Conservation (phyloP, 257 asterid species). For the Solanum pinnatisectum region DNA sequence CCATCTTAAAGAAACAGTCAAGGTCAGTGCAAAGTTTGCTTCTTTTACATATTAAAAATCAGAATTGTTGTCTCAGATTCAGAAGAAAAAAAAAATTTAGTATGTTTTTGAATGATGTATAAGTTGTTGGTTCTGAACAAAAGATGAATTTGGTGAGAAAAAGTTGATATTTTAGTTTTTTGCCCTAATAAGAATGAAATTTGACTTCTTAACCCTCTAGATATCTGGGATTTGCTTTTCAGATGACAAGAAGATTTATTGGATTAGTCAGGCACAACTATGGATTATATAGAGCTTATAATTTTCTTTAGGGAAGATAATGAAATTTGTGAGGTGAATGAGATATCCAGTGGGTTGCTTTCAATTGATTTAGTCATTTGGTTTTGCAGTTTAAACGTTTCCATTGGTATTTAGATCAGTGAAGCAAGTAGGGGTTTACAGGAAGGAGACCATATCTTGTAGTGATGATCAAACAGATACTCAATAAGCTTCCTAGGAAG, state of each 20-base stretch:
- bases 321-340: slow-evolving; percentile 4
- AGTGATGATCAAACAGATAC: slow-evolving; percentile 61
- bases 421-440: background rate
- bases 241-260: slow-evolving; percentile 23
- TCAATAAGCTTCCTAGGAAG: slow-evolving; percentile 61
- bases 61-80: background rate
- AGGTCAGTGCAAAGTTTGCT: slow-evolving; percentile 27
- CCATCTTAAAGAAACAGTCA: slow-evolving; percentile 5
- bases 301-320: slow-evolving; percentile 6
- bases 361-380: slow-evolving; percentile 3
- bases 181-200: background rate
- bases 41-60: slow-evolving; percentile 5
- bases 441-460: slow-evolving; percentile 3
- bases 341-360: background rate
- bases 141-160: background rate
- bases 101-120: background rate
- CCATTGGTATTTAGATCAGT: background rate
- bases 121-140: background rate
- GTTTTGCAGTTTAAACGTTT: background rate
- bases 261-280: slow-evolving; percentile 3
- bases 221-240: background rate
- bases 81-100: background rate
- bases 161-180: background rate
- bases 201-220: background rate
- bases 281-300: slow-evolving; percentile 7